phyloP scores from a whole-genome alignment of 176 grass and related monocot genomes.

The Elaeis guineensis region DNA sequence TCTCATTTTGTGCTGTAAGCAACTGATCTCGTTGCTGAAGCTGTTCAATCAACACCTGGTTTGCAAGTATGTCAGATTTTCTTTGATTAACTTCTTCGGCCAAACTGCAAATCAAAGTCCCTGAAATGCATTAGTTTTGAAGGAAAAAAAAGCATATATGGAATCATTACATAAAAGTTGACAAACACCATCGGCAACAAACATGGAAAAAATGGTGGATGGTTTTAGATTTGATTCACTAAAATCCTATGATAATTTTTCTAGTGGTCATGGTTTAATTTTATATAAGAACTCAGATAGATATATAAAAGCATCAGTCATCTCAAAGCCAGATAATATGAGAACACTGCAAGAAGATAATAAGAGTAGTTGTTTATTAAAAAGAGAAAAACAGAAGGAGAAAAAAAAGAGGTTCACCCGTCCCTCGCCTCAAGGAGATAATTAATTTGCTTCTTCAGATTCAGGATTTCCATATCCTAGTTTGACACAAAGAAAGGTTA shows the following conservation, averaged over 20 bases:
- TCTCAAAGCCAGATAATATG: too few relatives aligned
- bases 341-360: too few relatives aligned
- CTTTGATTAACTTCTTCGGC: conserved; percentile 60
- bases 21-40: conserved; percentile 66
- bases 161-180: not conserved
- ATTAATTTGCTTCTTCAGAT: conserved; percentile 43
- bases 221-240: too few relatives aligned
- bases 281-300: too few relatives aligned
- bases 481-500: conserved; percentile 16
- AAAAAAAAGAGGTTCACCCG: conserved; percentile 24
- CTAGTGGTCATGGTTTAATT: too few relatives aligned
- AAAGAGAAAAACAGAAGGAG: not conserved
- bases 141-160: not conserved
- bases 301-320: too few relatives aligned
- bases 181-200: too few relatives aligned
- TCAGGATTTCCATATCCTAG: conserved; percentile 53
- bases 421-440: conserved; percentile 51
- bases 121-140: too few relatives aligned
- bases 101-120: conserved; percentile 39
- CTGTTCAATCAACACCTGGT: conserved; percentile 51
- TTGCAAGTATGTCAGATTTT: conserved; percentile 40
- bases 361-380: not conserved
- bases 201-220: too few relatives aligned
- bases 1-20: conserved; percentile 54
- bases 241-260: too few relatives aligned